A percentile compares a stretch with the other conserved stretches of the same genome.
Evolutionary conservation across 228 moss, liverwort and hornwort genomes (phyloP).

Genomic region (Sphagnum fallax): DNA sequence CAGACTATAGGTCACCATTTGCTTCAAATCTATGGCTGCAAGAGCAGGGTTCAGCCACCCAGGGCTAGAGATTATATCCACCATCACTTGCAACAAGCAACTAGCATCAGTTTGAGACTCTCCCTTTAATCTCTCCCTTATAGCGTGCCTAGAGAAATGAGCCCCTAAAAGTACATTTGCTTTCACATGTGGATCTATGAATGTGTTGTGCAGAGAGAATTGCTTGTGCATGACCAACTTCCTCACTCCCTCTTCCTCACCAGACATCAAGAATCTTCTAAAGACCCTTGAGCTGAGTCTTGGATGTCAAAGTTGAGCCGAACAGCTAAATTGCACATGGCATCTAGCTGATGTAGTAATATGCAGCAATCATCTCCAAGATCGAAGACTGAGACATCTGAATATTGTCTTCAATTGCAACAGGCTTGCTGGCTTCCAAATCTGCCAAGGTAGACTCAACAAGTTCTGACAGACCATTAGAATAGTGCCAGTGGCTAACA

Average conservation of each 20-base stretch:
- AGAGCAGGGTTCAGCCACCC: constrained; percentile 93
- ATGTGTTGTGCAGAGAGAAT: constrained; percentile 79
- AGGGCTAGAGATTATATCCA: constrained; percentile 86
- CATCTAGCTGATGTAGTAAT: constrained; percentile 90
- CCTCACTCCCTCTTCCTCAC: constrained; percentile 79
- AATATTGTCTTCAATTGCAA: constrained; percentile 89
- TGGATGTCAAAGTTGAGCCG: constrained; percentile 79
- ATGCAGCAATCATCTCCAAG: constrained; percentile 90
- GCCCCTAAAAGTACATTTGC: constrained; percentile 81
- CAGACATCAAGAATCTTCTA: constrained; percentile 86
- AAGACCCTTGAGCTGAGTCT: constrained; percentile 85
- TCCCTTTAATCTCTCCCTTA: constrained; percentile 75
- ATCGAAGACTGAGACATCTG: constrained; percentile 69
- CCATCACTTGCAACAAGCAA: constrained; percentile 83
- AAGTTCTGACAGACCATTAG: constrained; percentile 83
- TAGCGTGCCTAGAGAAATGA: constrained; percentile 67
- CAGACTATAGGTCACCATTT: constrained; percentile 89
- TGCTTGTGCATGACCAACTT: constrained; percentile 83
- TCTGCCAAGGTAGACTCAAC: constrained; percentile 78
- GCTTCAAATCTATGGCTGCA: constrained; percentile 83
- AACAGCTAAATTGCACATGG: constrained; percentile 65
- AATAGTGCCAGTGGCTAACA: constrained; percentile 84
- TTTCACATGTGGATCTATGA: constrained; percentile 81
- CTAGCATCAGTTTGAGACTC: constrained; percentile 77
- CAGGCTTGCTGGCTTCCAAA: constrained; percentile 85